Base-by-base conservation (phyloP, 495 filamentous ascomycete genomes). In the Astrocystis sublimbata region DNA sequence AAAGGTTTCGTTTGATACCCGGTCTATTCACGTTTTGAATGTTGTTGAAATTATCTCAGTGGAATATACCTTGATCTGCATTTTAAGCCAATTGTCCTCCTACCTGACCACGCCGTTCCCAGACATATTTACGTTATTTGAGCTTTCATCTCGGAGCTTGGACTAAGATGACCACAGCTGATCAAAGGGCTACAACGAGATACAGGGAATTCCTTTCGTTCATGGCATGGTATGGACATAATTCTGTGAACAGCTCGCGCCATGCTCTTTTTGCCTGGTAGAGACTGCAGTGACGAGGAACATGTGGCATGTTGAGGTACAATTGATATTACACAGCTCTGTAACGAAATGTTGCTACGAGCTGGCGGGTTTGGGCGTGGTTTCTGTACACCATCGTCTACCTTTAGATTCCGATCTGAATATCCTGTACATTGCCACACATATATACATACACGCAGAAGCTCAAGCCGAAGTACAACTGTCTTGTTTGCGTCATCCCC, bases 391-490 rank as follows among this genome's bases (percentile, higher is more conserved):
- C 50, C 43, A 31, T n/a, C 6, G 21, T 30, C 56, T 36, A 17
- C 31, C 31, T 50, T 35, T 19, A 28, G 43, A 49, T 15, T 40
- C 50, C 15, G 2, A 35, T 31, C 13, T 43, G 1, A 10, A 28
- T 52, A 52, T 21, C 17, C 30, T 52, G 45, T 54, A 61, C 36
- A 61, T 38, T n/a, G n/a, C n/a, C n/a, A 52, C 35, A 59, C n/a
- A n/a, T n/a, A n/a, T n/a, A 59, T 33, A 49, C 21, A 59, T 35
- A 59, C 41, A 54, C 49, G 36, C 12, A 38, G 33, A 42, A 33
- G 17, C 30, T 28, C 28, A 33, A 38, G 41, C 35, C 35, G 49
- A 23, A 1, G 17, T 7, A 28, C 19, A 6, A 43, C 58, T 38
- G 12, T 54, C 28, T 46, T 42, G 28, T 36, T 30, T 33, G 38